Conservation (phyloP, 495 filamentous ascomycete species). For the Annulohypoxylon bovei region DNA sequence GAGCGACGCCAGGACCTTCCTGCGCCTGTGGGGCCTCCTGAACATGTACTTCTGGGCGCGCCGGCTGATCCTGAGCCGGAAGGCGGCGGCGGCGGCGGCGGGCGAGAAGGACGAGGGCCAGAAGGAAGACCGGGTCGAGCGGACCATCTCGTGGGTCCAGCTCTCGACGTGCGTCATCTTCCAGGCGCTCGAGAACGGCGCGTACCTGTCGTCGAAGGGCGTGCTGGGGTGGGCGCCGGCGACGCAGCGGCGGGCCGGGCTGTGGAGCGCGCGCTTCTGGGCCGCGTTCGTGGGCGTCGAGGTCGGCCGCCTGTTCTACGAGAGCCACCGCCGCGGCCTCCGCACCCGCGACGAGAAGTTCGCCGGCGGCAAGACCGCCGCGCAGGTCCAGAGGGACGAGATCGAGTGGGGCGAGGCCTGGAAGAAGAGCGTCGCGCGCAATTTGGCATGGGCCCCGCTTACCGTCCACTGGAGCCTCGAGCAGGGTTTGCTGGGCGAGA, state of each 20-base stretch:
- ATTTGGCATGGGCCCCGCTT: constrained; percentile 66
- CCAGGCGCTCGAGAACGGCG: constrained; percentile 85
- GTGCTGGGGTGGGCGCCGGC: constrained; percentile 68
- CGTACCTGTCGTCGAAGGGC: constrained; percentile 76
- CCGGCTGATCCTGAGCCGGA: constrained; percentile 54
- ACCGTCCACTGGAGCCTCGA: constrained; percentile 85
- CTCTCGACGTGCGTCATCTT: constrained; percentile 71
- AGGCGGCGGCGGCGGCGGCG: constrained; percentile 7
- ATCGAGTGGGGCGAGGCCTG: constrained; percentile 54
- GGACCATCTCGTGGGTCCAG: constrained; percentile 70
- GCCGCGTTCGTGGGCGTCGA: constrained; percentile 79
- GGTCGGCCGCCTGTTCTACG: constrained; percentile 69
- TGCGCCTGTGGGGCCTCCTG: constrained; percentile 81
- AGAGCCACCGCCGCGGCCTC: constrained; percentile 43
- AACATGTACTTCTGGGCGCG: constrained; percentile 80
- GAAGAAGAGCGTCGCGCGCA: constrained; percentile 57
- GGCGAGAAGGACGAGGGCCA: neutral
- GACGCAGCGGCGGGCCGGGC: constrained; percentile 64
- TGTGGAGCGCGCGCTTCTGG: constrained; percentile 86
- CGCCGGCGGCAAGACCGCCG: constrained; percentile 49
- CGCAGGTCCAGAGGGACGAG: constrained; percentile 54
- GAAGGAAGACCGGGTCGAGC: constrained; percentile 51
- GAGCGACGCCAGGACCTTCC: constrained; percentile 73
- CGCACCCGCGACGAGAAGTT: constrained; percentile 45
- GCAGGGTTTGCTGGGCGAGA: constrained; percentile 69